Evolutionary conservation across 305 asterid genomes (phyloP).

Genomic region (Salvia sclarea): DNA sequence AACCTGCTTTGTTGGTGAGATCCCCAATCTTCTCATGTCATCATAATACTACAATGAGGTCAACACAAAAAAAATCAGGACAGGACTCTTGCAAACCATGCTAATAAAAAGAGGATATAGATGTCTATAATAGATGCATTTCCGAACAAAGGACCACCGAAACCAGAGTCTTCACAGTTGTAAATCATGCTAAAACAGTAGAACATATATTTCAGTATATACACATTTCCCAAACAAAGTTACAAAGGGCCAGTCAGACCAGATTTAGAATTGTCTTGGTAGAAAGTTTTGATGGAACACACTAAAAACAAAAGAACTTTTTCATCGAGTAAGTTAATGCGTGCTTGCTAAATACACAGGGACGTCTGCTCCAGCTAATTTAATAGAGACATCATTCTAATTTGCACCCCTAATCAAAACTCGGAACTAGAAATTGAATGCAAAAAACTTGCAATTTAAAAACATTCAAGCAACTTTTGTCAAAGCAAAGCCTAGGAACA

Average conservation of each 20-base stretch:
- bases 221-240: background rate
- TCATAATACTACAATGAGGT: conserved; percentile 57
- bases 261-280: conserved; percentile 23
- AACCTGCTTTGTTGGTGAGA: conserved; percentile 63
- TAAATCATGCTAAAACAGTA: conserved; percentile 24
- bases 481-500: background rate
- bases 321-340: conserved; percentile 10
- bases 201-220: conserved; percentile 3
- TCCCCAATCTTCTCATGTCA: conserved; percentile 52
- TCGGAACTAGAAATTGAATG: conserved; percentile 2
- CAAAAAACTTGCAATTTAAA: background rate
- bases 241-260: background rate
- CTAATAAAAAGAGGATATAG: conserved; percentile 21
- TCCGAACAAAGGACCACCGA: background rate
- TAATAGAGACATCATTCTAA: conserved; percentile 17
- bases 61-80: conserved; percentile 34
- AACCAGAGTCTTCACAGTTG: conserved; percentile 4
- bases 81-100: conserved; percentile 23
- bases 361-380: conserved; percentile 10
- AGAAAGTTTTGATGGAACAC: conserved; percentile 13
- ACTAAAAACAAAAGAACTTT: background rate
- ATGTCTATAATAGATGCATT: background rate
- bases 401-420: conserved; percentile 18
- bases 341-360: conserved; percentile 7
- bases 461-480: conserved; percentile 10